Evolutionary conservation across 140 eudicot genomes (phyloP).

Genomic region (Bidens hawaiensis): DNA sequence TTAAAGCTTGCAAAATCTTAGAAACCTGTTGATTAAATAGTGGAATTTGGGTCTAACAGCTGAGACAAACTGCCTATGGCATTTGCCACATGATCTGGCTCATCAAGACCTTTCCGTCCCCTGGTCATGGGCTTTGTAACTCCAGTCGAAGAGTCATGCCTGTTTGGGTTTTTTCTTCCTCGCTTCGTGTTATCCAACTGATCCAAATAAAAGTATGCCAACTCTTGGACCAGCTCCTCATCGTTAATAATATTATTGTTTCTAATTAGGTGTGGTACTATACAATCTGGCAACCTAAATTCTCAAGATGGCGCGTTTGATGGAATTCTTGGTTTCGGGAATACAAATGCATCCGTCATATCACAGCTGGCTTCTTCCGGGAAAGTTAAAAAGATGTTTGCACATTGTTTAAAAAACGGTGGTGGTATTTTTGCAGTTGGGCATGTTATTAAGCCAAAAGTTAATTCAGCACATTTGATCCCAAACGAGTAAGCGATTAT

Average conservation of each 20-base stretch:
- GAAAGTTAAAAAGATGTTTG: constrained; percentile 85
- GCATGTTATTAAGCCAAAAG: constrained; percentile 82
- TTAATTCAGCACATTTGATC: constrained; percentile 58
- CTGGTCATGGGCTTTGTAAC: too few relatives aligned
- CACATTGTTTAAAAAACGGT: constrained; percentile 92
- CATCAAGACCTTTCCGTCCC: too few relatives aligned
- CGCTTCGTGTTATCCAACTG: too few relatives aligned
- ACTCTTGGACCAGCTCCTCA: too few relatives aligned
- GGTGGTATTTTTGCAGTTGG: constrained; percentile 98
- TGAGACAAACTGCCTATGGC: too few relatives aligned
- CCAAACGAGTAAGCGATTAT: constrained; percentile 50
- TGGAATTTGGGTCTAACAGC: too few relatives aligned
- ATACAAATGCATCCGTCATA: constrained; percentile 76
- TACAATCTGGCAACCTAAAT: constrained; percentile 61
- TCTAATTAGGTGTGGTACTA: constrained; percentile 67
- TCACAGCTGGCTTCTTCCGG: constrained; percentile 92
- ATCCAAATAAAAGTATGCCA: too few relatives aligned
- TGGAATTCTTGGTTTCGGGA: constrained; percentile 91
- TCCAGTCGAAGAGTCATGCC: too few relatives aligned
- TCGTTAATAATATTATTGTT: neutral
- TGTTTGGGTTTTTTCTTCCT: neutral
- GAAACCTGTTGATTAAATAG: too few relatives aligned
- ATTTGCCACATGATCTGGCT: too few relatives aligned
- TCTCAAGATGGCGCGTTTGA: constrained; percentile 83
- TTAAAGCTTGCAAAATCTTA: too few relatives aligned